These are phyloP conservation scores for Aspergillus diversus DNA, from an alignment of 495 filamentous ascomycete genomes.

Conservation along the genomic window DNA sequence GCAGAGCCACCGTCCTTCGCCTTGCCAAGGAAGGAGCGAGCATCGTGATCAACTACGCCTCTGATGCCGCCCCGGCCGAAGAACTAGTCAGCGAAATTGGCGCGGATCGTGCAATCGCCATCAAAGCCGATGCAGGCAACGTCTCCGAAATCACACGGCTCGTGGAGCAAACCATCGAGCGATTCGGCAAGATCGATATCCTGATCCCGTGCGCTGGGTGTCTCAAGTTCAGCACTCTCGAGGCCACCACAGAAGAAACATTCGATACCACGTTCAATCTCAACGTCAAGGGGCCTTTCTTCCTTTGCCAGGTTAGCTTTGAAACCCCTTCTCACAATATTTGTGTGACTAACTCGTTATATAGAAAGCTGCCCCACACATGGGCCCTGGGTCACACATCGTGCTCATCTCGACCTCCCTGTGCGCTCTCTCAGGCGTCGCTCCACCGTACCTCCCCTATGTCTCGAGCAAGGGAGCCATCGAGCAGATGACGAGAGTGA, in stretches of 20 bases:
- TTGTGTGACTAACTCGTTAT: background rate
- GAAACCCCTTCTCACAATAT: background rate
- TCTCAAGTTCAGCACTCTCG: slow-evolving; percentile 50
- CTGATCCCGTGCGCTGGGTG: slow-evolving; percentile 59
- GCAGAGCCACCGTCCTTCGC: slow-evolving; percentile 49
- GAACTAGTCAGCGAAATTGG: slow-evolving; percentile 12
- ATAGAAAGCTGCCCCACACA: slow-evolving; percentile 3
- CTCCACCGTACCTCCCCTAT: slow-evolving; percentile 46
- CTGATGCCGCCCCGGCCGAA: slow-evolving; percentile 5
- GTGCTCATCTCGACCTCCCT: slow-evolving; percentile 48
- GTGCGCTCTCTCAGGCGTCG: slow-evolving; percentile 42
- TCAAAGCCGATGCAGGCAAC: slow-evolving; percentile 12
- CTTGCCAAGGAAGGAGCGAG: slow-evolving; percentile 45
- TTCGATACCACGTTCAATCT: slow-evolving; percentile 19
- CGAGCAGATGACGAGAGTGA: slow-evolving; percentile 57
- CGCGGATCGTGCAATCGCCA: slow-evolving; percentile 8
- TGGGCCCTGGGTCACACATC: background rate
- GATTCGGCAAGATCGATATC: slow-evolving; percentile 40
- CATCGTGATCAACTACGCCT: slow-evolving; percentile 38
- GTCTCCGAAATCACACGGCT: slow-evolving; percentile 4
- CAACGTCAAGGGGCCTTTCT: slow-evolving; percentile 15
- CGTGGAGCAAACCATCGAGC: slow-evolving; percentile 25
- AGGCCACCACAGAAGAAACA: slow-evolving; percentile 25
- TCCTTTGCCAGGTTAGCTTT: slow-evolving; percentile 10
- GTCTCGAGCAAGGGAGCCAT: slow-evolving; percentile 58